These are phyloP conservation scores for Serendipita vermifera DNA, from an alignment of 768 basidiomycete genomes.

Conservation along the genomic window DNA sequence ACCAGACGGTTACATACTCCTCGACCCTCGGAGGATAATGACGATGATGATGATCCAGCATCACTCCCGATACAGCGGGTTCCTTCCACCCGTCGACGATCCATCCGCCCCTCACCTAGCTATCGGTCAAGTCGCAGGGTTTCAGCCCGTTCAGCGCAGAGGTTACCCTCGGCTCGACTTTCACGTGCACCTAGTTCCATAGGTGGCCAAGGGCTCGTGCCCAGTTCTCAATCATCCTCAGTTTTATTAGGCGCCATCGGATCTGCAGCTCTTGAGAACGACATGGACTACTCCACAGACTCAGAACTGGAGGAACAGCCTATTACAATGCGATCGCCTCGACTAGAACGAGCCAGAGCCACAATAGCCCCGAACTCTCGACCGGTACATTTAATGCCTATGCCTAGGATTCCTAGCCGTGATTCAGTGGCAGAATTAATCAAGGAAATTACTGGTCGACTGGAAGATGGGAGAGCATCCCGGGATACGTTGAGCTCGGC, in stretches of 20 bases:
- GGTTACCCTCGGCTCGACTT: background rate
- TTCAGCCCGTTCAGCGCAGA: background rate
- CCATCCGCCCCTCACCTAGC: background rate
- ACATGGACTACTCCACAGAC: background rate
- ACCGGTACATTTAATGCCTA: background rate
- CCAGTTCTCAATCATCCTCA: background rate
- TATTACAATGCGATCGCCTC: background rate
- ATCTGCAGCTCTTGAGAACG: background rate
- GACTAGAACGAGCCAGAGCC: background rate
- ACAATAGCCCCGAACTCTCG: background rate
- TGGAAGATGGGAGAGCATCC: background rate
- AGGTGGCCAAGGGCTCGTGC: background rate
- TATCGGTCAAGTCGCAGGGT: background rate
- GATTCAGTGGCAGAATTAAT: constrained; percentile 2
- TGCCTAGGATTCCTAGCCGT: background rate
- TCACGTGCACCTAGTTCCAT: background rate
- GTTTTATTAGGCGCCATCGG: background rate
- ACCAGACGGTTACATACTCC: too few relatives aligned
- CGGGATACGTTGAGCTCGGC: background rate
- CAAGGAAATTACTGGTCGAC: background rate
- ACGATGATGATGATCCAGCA: background rate
- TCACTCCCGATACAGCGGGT: background rate
- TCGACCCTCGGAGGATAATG: too few relatives aligned
- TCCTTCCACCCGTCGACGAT: background rate
- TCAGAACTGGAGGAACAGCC: background rate